A percentile compares a stretch with the other conserved stretches of the same genome.
phyloP scores from a whole-genome alignment of 768 basidiomycete species.

The Pholiota molesta region DNA sequence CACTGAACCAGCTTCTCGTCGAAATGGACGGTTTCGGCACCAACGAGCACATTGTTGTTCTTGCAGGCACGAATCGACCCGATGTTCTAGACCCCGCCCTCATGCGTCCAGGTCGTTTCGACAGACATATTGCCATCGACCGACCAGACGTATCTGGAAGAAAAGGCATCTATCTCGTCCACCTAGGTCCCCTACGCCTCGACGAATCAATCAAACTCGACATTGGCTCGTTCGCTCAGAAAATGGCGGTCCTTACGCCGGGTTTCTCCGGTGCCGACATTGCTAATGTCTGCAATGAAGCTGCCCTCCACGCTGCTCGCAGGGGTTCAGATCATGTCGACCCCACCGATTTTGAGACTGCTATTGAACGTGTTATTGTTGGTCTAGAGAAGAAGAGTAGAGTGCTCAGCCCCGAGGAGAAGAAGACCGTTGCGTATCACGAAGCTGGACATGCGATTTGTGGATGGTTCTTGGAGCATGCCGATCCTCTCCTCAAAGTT shows the following conservation, averaged over 20 bases:
- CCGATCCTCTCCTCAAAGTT: conserved; percentile 95
- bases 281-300: conserved; percentile 98
- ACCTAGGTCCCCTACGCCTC: conserved; percentile 83
- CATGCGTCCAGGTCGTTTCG: conserved; percentile 97
- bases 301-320: conserved; percentile 93
- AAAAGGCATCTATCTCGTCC: conserved; percentile 92
- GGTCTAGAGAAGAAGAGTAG: conserved; percentile 96
- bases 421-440: conserved; percentile 98
- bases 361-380: conserved; percentile 97
- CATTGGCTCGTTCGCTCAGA: conserved; percentile 72
- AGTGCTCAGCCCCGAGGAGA: conserved; percentile 92
- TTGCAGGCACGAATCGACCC: conserved; percentile 95
- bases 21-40: conserved; percentile 99
- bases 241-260: conserved; percentile 94
- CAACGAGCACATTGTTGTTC: conserved; percentile 94
- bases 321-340: conserved; percentile 76
- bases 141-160: conserved; percentile 93
- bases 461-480: conserved; percentile 98
- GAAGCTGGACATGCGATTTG: conserved; percentile 99
- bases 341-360: conserved; percentile 91
- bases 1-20: conserved; percentile 95
- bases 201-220: conserved; percentile 53
- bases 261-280: conserved; percentile 99
- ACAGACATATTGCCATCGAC: conserved; percentile 94
- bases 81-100: conserved; percentile 96